A percentile compares a stretch with the other conserved stretches of the same genome.
These are phyloP conservation scores for Umbelopsis sp. DNA, from an alignment of 371 early-diverging fungal species.

Conservation along the genomic window DNA sequence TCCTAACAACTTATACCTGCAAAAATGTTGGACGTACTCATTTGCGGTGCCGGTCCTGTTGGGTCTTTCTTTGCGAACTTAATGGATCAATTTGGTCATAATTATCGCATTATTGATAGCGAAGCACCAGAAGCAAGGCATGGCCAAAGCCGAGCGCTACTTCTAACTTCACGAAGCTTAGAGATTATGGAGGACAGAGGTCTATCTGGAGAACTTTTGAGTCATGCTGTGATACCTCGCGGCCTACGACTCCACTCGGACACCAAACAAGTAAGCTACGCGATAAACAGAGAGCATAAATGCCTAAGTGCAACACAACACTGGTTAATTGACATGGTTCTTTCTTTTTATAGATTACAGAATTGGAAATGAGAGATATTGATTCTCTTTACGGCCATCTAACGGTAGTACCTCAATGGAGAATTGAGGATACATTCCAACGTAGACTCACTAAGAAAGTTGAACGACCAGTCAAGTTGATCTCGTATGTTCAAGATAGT, in stretches of 20 bases:
- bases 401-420: slow-evolving; percentile 34
- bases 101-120: slow-evolving; percentile 28
- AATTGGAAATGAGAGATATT: slow-evolving; percentile 23
- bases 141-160: slow-evolving; percentile 47
- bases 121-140: slow-evolving; percentile 31
- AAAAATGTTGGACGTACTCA: slow-evolving; percentile 30
- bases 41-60: slow-evolving; percentile 52
- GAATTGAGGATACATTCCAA: slow-evolving; percentile 30
- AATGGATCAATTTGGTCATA: slow-evolving; percentile 38
- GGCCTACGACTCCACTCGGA: slow-evolving; percentile 31
- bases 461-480: slow-evolving; percentile 19
- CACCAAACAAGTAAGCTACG: slow-evolving; percentile 27
- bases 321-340: slow-evolving; percentile 11
- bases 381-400: slow-evolving; percentile 38
- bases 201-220: slow-evolving; percentile 31
- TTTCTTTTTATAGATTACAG: slow-evolving; percentile 18
- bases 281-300: too few species aligned
- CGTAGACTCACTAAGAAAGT: slow-evolving; percentile 10
- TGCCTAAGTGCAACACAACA: background rate
- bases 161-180: slow-evolving; percentile 41
- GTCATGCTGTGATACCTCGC: slow-evolving; percentile 23
- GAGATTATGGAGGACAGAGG: slow-evolving; percentile 39
- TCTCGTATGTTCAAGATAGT: slow-evolving; percentile 33
- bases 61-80: slow-evolving; percentile 46
- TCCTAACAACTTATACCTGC: too few species aligned